These are phyloP conservation scores for Colletotrichum chlorophyti DNA, from an alignment of 2,329 filamentous ascomycete genomes.

Conservation along the genomic window DNA sequence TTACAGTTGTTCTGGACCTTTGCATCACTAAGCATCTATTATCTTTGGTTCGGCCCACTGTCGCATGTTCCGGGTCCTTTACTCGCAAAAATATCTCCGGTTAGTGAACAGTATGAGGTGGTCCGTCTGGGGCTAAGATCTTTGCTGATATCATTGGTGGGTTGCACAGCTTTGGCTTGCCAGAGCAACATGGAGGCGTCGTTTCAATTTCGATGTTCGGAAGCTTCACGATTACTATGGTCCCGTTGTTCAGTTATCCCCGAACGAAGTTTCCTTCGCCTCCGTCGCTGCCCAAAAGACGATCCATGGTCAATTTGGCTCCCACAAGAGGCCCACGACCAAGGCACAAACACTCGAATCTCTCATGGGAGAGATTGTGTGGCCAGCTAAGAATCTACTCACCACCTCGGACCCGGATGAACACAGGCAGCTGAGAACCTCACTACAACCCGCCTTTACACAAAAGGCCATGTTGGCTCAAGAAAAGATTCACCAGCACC, in stretches of 20 bases:
- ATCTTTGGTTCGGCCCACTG: not conserved
- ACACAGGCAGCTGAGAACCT: conserved; percentile 4
- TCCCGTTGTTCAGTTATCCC: conserved; percentile 7
- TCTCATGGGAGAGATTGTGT: conserved; percentile 17
- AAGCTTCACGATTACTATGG: not conserved
- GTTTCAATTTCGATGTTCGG: not conserved
- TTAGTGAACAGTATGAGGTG: not conserved
- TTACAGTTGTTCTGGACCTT: not conserved
- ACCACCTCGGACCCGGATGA: not conserved
- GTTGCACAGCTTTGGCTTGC: too few relatives aligned
- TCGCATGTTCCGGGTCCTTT: not conserved
- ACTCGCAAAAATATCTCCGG: conserved; percentile 2
- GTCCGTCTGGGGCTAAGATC: not conserved
- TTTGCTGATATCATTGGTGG: conserved; percentile 3
- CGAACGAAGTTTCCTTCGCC: conserved; percentile 8
- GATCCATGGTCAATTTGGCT: not conserved
- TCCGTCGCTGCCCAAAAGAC: conserved; percentile 1
- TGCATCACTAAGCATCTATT: not conserved
- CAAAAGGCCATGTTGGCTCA: not conserved
- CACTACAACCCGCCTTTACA: conserved; percentile 1
- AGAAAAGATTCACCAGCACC: not conserved
- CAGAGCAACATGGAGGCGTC: not conserved
- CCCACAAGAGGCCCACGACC: not conserved
- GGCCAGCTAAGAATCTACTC: conserved; percentile 11
- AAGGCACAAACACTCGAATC: conserved; percentile 14